Conservation (phyloP, 768 basidiomycete genomes). For the Paxillus involutus region DNA sequence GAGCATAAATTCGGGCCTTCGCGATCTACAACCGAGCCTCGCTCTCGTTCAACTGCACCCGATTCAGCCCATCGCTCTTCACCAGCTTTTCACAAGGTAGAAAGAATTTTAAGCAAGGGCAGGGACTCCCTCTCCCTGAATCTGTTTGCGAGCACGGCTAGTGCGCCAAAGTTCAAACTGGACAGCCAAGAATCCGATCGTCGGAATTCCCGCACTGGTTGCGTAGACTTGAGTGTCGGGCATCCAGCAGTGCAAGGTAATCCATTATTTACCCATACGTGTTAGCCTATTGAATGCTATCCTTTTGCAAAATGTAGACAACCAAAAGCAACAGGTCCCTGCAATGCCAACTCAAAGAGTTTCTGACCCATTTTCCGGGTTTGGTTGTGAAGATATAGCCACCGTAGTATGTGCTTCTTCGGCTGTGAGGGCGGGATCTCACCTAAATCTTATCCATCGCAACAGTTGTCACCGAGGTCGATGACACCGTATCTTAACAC, state of each 20-base stretch:
- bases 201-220: constrained; percentile 15
- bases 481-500: constrained; percentile 16
- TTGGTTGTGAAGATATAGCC: constrained; percentile 24
- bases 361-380: constrained; percentile 12
- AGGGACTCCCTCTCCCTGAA: constrained; percentile 30
- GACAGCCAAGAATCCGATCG: constrained; percentile 11
- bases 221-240: constrained; percentile 9
- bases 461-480: constrained; percentile 18
- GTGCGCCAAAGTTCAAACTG: constrained; percentile 5
- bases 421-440: constrained; percentile 1
- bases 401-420: constrained; percentile 12
- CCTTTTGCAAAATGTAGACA: constrained; percentile 11
- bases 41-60: background rate
- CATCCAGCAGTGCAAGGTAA: constrained; percentile 24
- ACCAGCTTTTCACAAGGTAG: constrained; percentile 31
- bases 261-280: background rate
- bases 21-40: constrained; percentile 9
- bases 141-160: constrained; percentile 23
- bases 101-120: constrained; percentile 31
- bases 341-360: constrained; percentile 2
- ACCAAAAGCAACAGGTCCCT: constrained; percentile 13
- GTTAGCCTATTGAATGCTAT: background rate
- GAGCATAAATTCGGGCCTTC: background rate
- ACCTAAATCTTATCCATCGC: constrained; percentile 13
- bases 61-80: constrained; percentile 22